phyloP scores from a whole-genome alignment of 169 alveolate genomes.

The Babesia caballi region DNA sequence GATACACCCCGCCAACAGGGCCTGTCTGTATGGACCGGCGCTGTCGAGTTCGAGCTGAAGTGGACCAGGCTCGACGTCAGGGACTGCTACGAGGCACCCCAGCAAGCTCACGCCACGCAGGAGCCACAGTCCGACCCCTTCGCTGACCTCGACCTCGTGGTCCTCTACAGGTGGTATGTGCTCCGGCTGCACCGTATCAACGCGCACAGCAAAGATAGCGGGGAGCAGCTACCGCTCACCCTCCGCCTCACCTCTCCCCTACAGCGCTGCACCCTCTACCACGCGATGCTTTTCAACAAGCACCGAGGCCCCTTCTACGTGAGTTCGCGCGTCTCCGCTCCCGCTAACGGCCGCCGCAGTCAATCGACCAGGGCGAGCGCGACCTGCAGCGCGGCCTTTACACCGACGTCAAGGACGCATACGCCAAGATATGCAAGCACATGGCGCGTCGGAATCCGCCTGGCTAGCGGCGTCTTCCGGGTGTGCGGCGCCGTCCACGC shows the following conservation, averaged over 20 bases:
- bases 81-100: background rate
- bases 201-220: background rate
- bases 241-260: background rate
- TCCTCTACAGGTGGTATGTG: conserved; percentile 10
- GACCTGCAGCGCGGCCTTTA: conserved; percentile 49
- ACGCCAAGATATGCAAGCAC: conserved; percentile 37
- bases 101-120: background rate
- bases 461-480: background rate
- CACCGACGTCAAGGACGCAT: conserved; percentile 46
- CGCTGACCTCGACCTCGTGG: background rate
- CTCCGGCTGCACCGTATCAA: background rate
- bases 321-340: background rate
- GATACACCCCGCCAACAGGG: background rate
- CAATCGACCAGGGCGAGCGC: conserved; percentile 59
- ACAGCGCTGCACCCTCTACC: conserved; percentile 46
- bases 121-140: background rate
- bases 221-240: conserved; percentile 11
- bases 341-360: background rate
- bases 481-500: background rate
- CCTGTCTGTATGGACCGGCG: conserved; percentile 4
- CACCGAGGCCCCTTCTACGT: conserved; percentile 39
- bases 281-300: conserved; percentile 56
- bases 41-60: conserved; percentile 19
- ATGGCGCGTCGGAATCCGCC: conserved; percentile 4
- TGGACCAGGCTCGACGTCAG: conserved; percentile 16